phyloP scores from a whole-genome alignment of 2,329 filamentous ascomycete genomes.

The Xylaria sp. region DNA sequence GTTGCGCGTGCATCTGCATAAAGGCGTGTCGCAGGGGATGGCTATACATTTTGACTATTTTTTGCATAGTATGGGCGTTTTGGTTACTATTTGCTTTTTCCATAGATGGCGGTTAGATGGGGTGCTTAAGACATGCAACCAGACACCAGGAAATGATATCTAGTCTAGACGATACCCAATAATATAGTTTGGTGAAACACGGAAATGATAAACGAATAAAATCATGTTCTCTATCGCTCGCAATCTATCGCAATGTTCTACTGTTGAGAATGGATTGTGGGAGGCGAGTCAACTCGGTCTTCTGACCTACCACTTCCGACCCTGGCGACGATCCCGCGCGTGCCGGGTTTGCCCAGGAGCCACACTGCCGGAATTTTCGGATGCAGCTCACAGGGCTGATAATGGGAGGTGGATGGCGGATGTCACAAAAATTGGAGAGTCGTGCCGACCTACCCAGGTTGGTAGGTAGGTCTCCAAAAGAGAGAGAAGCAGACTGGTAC shows the following conservation, averaged over 20 bases:
- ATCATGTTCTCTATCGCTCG: not conserved
- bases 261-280: not conserved
- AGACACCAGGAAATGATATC: slow-evolving; percentile 3
- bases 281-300: not conserved
- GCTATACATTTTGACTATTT: not conserved
- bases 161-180: slow-evolving; percentile 7
- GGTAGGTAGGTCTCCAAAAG: not conserved
- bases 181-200: not conserved
- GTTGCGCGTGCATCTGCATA: slow-evolving; percentile 19
- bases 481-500: not conserved
- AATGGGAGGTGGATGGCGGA: slow-evolving; percentile 4
- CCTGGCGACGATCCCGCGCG: slow-evolving; percentile 29
- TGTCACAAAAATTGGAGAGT: not conserved
- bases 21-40: not conserved
- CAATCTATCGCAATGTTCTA: not conserved
- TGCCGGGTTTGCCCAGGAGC: slow-evolving; percentile 29
- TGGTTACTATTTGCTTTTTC: slow-evolving; percentile 1
- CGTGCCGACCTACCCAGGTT: not conserved
- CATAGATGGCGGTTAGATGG: slow-evolving; percentile 1
- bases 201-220: slow-evolving; percentile 10
- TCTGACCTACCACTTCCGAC: not conserved
- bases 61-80: slow-evolving; percentile 26
- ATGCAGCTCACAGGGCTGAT: slow-evolving; percentile 23
- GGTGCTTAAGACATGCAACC: not conserved
- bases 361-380: slow-evolving; percentile 31